Conservation (phyloP, 202 grass and related monocot genomes). For the Carex arenaria region DNA sequence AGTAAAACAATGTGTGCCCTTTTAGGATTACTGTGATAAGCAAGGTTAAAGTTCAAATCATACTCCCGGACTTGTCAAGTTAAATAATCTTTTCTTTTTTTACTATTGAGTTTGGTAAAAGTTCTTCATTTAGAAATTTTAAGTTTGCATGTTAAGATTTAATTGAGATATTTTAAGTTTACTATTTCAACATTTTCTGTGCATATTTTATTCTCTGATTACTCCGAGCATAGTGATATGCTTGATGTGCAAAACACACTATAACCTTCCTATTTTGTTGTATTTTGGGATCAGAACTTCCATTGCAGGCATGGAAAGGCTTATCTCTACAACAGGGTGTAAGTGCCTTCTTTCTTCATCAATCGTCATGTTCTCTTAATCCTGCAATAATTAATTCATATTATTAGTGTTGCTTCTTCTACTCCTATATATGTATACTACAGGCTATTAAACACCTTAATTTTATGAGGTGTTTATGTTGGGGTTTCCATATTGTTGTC, state of each 20-base stretch:
- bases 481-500: background rate
- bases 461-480: slow-evolving; percentile 2
- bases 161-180: background rate
- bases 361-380: background rate
- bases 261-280: background rate
- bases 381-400: background rate
- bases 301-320: slow-evolving; percentile 83
- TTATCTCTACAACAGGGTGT: slow-evolving; percentile 91
- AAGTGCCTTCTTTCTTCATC: slow-evolving; percentile 32
- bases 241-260: slow-evolving; percentile 4
- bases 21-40: background rate
- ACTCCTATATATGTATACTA: background rate
- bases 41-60: background rate
- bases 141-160: background rate
- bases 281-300: slow-evolving; percentile 48
- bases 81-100: background rate
- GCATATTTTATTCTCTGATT: background rate
- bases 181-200: background rate
- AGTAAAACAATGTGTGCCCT: background rate
- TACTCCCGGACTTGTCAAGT: background rate
- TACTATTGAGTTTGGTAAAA: background rate
- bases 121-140: background rate
- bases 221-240: background rate
- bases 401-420: background rate
- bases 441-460: background rate